Conservation (phyloP, 2,329 filamentous ascomycete genomes). For the Acrodontium crateriforme region DNA sequence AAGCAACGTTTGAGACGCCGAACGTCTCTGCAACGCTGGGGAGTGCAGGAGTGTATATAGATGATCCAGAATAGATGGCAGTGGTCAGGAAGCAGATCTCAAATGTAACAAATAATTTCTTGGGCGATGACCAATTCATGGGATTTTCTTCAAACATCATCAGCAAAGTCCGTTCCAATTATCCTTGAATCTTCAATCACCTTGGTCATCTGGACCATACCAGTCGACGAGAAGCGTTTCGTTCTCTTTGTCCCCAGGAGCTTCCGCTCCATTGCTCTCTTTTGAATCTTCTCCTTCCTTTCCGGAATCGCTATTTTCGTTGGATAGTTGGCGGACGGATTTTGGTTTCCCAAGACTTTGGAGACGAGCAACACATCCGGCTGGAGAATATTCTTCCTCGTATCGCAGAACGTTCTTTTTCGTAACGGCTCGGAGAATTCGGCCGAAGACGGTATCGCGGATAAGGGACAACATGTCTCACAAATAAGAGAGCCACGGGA, state of each 20-base stretch:
- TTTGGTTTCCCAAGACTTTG: too few species aligned
- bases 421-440: constrained; percentile 27
- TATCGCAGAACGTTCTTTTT: constrained; percentile 27
- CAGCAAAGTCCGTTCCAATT: neutral
- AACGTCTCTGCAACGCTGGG: constrained; percentile 29
- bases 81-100: constrained; percentile 36
- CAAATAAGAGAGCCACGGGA: too few species aligned
- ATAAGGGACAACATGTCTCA: too few species aligned
- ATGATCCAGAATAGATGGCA: constrained; percentile 35
- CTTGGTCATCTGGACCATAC: neutral
- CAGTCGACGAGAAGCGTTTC: constrained; percentile 1
- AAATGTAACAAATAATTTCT: constrained; percentile 28
- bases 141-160: constrained; percentile 19
- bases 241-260: too few species aligned
- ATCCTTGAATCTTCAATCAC: too few species aligned
- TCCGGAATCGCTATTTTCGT: too few species aligned
- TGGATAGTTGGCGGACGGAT: too few species aligned
- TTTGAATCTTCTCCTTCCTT: too few species aligned
- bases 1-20: constrained; percentile 27
- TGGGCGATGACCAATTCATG: constrained; percentile 24
- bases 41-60: constrained; percentile 36
- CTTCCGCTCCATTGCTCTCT: too few species aligned
- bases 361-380: too few species aligned
- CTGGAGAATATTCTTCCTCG: too few species aligned
- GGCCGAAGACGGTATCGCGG: constrained; percentile 31